Evolutionary conservation across 2,329 filamentous ascomycete species (phyloP).

Genomic region (Leptodontidium sp.): DNA sequence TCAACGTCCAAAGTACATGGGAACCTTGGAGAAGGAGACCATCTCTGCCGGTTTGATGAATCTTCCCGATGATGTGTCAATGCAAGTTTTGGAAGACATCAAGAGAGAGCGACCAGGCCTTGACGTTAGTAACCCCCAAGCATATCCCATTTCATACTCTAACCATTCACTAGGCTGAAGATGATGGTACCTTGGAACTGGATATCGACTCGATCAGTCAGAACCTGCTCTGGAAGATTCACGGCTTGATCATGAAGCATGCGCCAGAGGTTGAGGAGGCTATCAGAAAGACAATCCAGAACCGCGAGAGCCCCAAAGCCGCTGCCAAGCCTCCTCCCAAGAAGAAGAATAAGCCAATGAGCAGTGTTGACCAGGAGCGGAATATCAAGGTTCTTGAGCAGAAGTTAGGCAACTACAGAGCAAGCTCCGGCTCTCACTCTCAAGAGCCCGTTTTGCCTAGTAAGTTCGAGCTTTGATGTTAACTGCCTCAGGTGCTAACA

Average conservation of each 20-base stretch:
- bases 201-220: conserved; percentile 67
- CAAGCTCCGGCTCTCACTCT: conserved; percentile 41
- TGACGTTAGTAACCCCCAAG: conserved; percentile 54
- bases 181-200: conserved; percentile 64
- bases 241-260: conserved; percentile 58
- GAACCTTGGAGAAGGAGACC: conserved; percentile 86
- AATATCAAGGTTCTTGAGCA: conserved; percentile 70
- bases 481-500: conserved; percentile 28
- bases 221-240: conserved; percentile 61
- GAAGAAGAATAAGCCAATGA: conserved; percentile 79
- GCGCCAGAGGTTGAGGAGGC: conserved; percentile 56
- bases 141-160: conserved; percentile 33
- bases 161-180: conserved; percentile 47
- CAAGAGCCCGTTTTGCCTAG: conserved; percentile 52
- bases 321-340: conserved; percentile 48
- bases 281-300: conserved; percentile 35
- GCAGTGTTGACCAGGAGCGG: conserved; percentile 73
- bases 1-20: conserved; percentile 58
- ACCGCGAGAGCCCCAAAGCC: conserved; percentile 45
- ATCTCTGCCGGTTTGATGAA: conserved; percentile 87
- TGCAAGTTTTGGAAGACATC: conserved; percentile 87
- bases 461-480: conserved; percentile 31
- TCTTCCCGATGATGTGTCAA: conserved; percentile 79
- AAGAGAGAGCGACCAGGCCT: conserved; percentile 82
- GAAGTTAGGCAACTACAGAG: conserved; percentile 58